Conservation (phyloP, 805 yeast genomes). For the Metschnikowia koreensis region DNA sequence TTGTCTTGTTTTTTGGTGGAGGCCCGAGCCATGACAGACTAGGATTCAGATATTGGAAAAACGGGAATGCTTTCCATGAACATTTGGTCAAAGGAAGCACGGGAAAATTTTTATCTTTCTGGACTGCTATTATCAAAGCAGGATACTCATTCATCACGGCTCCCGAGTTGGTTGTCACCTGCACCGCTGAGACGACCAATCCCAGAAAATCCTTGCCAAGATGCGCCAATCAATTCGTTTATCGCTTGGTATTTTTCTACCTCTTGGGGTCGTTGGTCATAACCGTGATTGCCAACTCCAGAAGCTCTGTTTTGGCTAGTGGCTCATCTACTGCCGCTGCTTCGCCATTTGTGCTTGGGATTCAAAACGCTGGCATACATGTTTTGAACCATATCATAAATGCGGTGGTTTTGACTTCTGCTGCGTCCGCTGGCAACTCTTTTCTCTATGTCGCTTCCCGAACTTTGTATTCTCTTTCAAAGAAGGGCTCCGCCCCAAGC, state of each 20-base stretch:
- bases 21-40: conserved; percentile 22
- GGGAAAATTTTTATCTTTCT: conserved; percentile 22
- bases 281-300: conserved; percentile 37
- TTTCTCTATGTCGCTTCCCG: conserved; percentile 21
- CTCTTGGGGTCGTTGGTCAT: conserved; percentile 40
- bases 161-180: conserved; percentile 55
- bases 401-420: conserved; percentile 68
- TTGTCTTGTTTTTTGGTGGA: conserved; percentile 21
- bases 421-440: conserved; percentile 36
- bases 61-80: conserved; percentile 34
- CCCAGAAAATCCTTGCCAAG: conserved; percentile 62
- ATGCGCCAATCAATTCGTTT: conserved; percentile 59
- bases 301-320: conserved; percentile 22
- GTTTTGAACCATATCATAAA: conserved; percentile 77
- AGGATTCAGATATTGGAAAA: conserved; percentile 23
- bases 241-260: conserved; percentile 45
- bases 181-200: conserved; percentile 57
- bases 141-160: conserved; percentile 27
- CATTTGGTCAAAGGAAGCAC: conserved; percentile 38
- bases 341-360: conserved; percentile 80
- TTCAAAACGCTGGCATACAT: conserved; percentile 63
- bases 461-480: conserved; percentile 19
- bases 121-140: conserved; percentile 29
- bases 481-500: conserved; percentile 19
- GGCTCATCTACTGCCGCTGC: conserved; percentile 52